phyloP scores from a whole-genome alignment of 768 basidiomycete species.

The Mycena venus region DNA sequence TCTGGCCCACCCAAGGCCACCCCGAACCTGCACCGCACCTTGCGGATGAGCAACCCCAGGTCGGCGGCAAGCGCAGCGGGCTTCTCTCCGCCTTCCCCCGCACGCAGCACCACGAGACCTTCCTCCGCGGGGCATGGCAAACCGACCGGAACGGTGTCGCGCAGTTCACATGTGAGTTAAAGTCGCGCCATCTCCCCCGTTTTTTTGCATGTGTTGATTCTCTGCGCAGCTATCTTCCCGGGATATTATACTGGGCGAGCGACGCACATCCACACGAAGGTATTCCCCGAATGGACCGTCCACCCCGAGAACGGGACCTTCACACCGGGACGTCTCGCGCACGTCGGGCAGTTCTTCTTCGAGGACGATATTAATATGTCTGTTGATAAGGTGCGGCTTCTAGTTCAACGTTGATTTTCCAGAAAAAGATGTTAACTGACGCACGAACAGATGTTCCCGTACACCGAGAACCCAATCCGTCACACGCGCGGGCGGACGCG shows the following conservation, averaged over 20 bases:
- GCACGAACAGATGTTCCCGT: slow-evolving; percentile 61
- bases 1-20: slow-evolving; percentile 50
- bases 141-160: slow-evolving; percentile 66
- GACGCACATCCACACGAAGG: slow-evolving; percentile 68
- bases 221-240: slow-evolving; percentile 60
- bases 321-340: slow-evolving; percentile 56
- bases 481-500: slow-evolving; percentile 62
- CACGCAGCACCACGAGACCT: slow-evolving; percentile 57
- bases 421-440: background rate
- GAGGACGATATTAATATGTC: slow-evolving; percentile 65
- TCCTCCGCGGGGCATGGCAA: slow-evolving; percentile 67
- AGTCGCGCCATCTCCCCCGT: background rate
- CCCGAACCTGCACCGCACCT: slow-evolving; percentile 61
- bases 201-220: background rate
- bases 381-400: slow-evolving; percentile 57
- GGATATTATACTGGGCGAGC: slow-evolving; percentile 71
- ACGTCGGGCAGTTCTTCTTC: slow-evolving; percentile 71
- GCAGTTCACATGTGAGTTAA: slow-evolving; percentile 65
- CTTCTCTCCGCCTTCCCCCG: slow-evolving; percentile 60
- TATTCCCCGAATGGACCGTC: slow-evolving; percentile 62
- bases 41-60: slow-evolving; percentile 58
- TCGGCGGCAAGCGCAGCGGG: slow-evolving; percentile 59
- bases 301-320: slow-evolving; percentile 59
- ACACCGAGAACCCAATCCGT: slow-evolving; percentile 63
- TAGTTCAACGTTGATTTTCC: background rate